Evolutionary conservation across 495 filamentous ascomycete genomes (phyloP), one percentile per base, ranked within the genome.

Genomic region (Penicillium daleae): DNA sequence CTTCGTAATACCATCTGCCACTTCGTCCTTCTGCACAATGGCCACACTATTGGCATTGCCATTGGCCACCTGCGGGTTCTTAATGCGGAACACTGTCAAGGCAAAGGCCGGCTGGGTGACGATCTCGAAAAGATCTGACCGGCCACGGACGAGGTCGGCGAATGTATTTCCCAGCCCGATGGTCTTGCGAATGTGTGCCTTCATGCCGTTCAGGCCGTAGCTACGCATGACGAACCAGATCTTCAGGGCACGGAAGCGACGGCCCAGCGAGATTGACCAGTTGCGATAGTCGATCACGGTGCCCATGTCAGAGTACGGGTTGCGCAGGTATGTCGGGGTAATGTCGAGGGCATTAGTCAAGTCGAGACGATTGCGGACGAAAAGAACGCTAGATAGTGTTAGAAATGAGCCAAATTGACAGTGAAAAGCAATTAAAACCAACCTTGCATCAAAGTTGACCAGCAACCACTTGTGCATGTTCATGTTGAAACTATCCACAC

Each of bases 381-480:
- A 97, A 21, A 97, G 81, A 61, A 89, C 89, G 61, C 89, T 92
- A 49, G 6, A 40, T 1, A 13, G 1, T 0, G 22, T 63, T n/a
- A 66, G 60, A 49, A 27, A 10, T 8, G 2, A 15, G 32, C 15
- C 6, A 27, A 4, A 31, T 24, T 2, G 35, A 42, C 26, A 8
- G 26, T 39, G 2, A 26, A 35, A 0, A 13, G 33, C 2, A 13
- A 22, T 2, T 26, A 15, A 6, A 48, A 62, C 65, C 48, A 74
- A 83, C 84, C 83, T 84, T 22, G 92, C 92, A 76, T 99, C 95
- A 69, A 99, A 97, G 76, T 96, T 97, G 44, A 92, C 92, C 15
- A 97, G 84, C 39, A 97, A 82, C 93, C 95, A 97, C 80, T 99
- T 99, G 80, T 97, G 95, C 90, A 97, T 90, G 76, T 98, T 99